A percentile compares a stretch with the other conserved stretches of the same genome.
These are phyloP conservation scores for Hebeloma cylindrosporum DNA, from an alignment of 768 basidiomycete genomes.

Conservation along the genomic window DNA sequence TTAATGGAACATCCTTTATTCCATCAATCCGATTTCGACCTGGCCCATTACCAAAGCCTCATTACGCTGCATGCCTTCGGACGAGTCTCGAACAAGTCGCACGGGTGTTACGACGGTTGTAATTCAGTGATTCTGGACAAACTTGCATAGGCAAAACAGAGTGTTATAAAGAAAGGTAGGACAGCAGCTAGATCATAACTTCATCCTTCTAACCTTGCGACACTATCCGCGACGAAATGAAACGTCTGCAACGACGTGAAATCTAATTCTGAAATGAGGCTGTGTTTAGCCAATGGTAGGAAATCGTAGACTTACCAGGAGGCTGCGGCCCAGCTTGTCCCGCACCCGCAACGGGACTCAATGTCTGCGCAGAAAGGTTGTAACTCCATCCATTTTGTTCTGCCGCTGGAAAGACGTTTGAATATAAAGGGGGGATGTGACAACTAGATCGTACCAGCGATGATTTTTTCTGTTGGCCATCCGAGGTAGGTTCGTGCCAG, in stretches of 20 bases:
- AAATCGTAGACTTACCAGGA: constrained; percentile 9
- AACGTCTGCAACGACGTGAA: constrained; percentile 51
- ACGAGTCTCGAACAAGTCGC: constrained; percentile 16
- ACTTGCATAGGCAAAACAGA: not conserved
- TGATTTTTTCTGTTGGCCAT: constrained; percentile 37
- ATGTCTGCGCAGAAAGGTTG: constrained; percentile 43
- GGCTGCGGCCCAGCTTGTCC: constrained; percentile 4
- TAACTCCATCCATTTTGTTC: constrained; percentile 50
- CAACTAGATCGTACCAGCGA: constrained; percentile 32
- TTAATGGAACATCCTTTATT: constrained; percentile 14
- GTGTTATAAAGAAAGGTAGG: not conserved
- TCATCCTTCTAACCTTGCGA: constrained; percentile 47
- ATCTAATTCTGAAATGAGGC: constrained; percentile 20
- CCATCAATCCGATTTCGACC: not conserved
- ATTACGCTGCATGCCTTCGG: constrained; percentile 24
- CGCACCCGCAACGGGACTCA: constrained; percentile 36
- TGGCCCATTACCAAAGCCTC: constrained; percentile 19
- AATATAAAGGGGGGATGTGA: not conserved
- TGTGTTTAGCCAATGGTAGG: not conserved
- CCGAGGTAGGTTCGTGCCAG: constrained; percentile 62
- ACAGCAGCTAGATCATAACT: not conserved
- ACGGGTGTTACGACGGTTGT: constrained; percentile 19
- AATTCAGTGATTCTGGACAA: not conserved
- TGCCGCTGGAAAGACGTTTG: constrained; percentile 33
- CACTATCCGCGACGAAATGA: constrained; percentile 51